A percentile compares a stretch with the other conserved stretches of the same genome.
Evolutionary conservation across 495 filamentous ascomycete species (phyloP).

Genomic region (Aspergillus funiculosus): DNA sequence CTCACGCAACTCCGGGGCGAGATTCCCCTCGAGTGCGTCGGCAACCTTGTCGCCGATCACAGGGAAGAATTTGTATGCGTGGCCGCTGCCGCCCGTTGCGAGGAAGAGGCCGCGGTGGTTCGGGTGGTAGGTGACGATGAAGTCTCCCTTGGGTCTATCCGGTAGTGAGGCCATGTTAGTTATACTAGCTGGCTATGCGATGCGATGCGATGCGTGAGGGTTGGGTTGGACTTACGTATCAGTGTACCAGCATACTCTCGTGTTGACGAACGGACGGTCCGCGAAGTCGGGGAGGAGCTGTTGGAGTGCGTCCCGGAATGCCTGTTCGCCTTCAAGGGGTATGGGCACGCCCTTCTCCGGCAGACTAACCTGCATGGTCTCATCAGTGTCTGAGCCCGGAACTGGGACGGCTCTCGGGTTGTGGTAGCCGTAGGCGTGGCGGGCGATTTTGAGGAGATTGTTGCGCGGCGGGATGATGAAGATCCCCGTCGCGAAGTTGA

Average conservation of each 20-base stretch:
- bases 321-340: constrained; percentile 56
- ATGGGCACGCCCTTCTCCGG: constrained; percentile 34
- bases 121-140: constrained; percentile 74
- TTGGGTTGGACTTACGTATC: constrained; percentile 53
- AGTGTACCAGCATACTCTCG: constrained; percentile 84
- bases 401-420: constrained; percentile 55
- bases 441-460: constrained; percentile 70
- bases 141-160: constrained; percentile 60
- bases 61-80: constrained; percentile 86
- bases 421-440: constrained; percentile 76
- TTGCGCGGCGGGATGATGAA: constrained; percentile 77
- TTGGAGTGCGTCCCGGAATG: constrained; percentile 54
- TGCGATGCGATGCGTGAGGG: no score
- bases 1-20: constrained; percentile 50
- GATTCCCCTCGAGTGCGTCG: constrained; percentile 54
- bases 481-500: constrained; percentile 75
- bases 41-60: constrained; percentile 75
- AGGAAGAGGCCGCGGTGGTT: constrained; percentile 62
- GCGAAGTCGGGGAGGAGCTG: constrained; percentile 58
- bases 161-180: neutral
- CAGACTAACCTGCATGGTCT: constrained; percentile 39
- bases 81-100: constrained; percentile 79
- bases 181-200: no score
- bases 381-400: constrained; percentile 13
- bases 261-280: constrained; percentile 58